Base-by-base conservation (phyloP, 2,329 filamentous ascomycete species). In the Colletotrichum phormii region DNA sequence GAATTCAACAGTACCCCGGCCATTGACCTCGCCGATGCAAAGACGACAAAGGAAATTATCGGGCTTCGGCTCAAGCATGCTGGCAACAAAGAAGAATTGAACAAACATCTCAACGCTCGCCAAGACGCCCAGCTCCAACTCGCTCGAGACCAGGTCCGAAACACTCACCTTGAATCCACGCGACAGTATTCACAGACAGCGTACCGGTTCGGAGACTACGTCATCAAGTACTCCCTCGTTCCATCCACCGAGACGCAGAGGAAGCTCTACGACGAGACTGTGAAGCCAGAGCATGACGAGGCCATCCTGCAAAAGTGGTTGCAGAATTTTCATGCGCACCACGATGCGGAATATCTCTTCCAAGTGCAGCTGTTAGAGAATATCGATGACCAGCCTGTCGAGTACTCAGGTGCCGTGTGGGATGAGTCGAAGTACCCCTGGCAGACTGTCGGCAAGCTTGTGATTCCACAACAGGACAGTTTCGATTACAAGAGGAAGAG, bases 401-500 rank as follows among this genome's bases (percentile, higher is more conserved):
- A 49, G 1, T 49, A 49, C 18, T 22, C 42, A 49, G 42, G 42
- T 3, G 18, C 42, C 18, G 42, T 49, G 8, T 49, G 42, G 42
- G 42, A 49, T 49, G 42, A 22, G 18, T 49, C 42, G 9, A 49
- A 49, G 18, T 22, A 49, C 42, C 42, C 42, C 42, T 49, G 42
- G 42, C 42, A 49, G 42, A 49, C 42, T 49, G 18, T 5, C 18
- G 42, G 18, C 18, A 49, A 49, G 42, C 42, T 49, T 22, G 0
- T 49, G 42, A 49, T 49, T 18, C 42, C 75, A 84, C 81, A 81
- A 75, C 83, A 86, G 72, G 81, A 86, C 60, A 82, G 79, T 22
- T 85, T 84, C 62, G 79, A 82, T 62, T 78, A 80, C 61, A 79
- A 82, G 59, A 76, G 82, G 26, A 84, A 83, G 77, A 78, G 77